phyloP scores from a whole-genome alignment of 345 rosid genomes.

The Salix arbutifolia region DNA sequence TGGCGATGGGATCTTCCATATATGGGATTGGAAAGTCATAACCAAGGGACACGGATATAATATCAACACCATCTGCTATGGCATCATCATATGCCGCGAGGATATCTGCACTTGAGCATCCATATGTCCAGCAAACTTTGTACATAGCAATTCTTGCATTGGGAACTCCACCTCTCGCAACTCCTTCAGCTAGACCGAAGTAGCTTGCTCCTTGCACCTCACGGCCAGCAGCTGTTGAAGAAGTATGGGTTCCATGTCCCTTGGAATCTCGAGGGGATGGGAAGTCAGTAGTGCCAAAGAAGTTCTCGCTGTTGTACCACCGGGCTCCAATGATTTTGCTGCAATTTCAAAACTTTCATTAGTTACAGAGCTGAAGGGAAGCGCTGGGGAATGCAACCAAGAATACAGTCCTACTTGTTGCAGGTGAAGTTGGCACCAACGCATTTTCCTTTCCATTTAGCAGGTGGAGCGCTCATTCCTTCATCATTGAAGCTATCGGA shows the following conservation, averaged over 20 bases:
- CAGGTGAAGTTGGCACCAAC: slow-evolving; percentile 27
- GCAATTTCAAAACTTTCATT: neutral
- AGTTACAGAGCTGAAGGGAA: neutral
- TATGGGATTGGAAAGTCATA: neutral
- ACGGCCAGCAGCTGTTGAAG: slow-evolving; percentile 36
- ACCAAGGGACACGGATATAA: slow-evolving; percentile 28
- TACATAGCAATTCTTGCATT: slow-evolving; percentile 32
- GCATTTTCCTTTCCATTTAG: slow-evolving; percentile 34
- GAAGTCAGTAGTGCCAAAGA: neutral
- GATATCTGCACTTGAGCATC: slow-evolving; percentile 28
- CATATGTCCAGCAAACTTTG: slow-evolving; percentile 35
- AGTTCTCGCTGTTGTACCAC: slow-evolving; percentile 5
- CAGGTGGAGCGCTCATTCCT: slow-evolving; percentile 21
- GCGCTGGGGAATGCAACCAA: neutral
- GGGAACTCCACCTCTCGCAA: slow-evolving; percentile 37
- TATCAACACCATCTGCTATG: slow-evolving; percentile 36
- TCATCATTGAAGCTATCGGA: slow-evolving; percentile 21
- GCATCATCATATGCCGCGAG: slow-evolving; percentile 47
- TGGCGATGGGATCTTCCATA: slow-evolving; percentile 21
- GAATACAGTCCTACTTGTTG: slow-evolving; percentile 22
- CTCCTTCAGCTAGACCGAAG: slow-evolving; percentile 26
- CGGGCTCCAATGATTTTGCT: slow-evolving; percentile 33
- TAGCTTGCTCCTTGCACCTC: slow-evolving; percentile 18
- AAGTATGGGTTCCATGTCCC: slow-evolving; percentile 36
- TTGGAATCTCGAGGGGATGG: slow-evolving; percentile 24